These are phyloP conservation scores for Stellera chamaejasme DNA, from an alignment of 345 rosid species.

Conservation along the genomic window DNA sequence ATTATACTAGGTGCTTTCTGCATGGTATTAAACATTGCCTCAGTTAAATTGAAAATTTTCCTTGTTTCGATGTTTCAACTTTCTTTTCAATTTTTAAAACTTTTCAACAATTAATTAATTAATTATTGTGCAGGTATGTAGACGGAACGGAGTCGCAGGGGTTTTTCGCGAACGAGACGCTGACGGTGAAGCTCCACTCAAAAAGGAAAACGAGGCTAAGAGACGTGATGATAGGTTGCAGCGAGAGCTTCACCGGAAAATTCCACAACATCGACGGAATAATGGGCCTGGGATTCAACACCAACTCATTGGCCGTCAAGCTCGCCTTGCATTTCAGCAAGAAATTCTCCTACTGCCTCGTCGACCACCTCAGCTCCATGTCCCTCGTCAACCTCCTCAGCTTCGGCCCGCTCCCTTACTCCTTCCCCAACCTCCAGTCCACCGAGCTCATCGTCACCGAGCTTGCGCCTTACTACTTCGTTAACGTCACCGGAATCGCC, in stretches of 20 bases:
- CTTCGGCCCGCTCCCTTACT: conserved; percentile 6
- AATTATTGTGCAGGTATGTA: conserved; percentile 6
- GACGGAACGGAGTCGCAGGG: conserved; percentile 11
- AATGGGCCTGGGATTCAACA: conserved; percentile 20
- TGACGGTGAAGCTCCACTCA: conserved; percentile 5
- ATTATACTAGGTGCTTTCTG: too few species aligned
- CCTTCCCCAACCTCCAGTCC: conserved; percentile 4
- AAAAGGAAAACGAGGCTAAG: not conserved
- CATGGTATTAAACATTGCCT: too few species aligned
- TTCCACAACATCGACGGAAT: conserved; percentile 15
- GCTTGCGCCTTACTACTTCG: conserved; percentile 5
- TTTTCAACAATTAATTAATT: too few species aligned
- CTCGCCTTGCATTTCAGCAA: conserved; percentile 11
- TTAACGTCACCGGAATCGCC: conserved; percentile 20
- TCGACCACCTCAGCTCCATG: conserved; percentile 22
- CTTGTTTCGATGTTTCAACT: not conserved
- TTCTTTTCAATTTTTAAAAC: too few species aligned
- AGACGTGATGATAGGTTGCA: conserved; percentile 21
- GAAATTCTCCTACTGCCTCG: conserved; percentile 31
- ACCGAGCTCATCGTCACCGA: conserved; percentile 13
- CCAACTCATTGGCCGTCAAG: conserved; percentile 14
- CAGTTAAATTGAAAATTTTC: not conserved
- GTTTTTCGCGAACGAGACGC: conserved; percentile 19
- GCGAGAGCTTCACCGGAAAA: not conserved
- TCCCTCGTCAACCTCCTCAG: conserved; percentile 13